Base-by-base conservation (phyloP, 2,329 filamentous ascomycete species). In the Paecilomyces fulvus region DNA sequence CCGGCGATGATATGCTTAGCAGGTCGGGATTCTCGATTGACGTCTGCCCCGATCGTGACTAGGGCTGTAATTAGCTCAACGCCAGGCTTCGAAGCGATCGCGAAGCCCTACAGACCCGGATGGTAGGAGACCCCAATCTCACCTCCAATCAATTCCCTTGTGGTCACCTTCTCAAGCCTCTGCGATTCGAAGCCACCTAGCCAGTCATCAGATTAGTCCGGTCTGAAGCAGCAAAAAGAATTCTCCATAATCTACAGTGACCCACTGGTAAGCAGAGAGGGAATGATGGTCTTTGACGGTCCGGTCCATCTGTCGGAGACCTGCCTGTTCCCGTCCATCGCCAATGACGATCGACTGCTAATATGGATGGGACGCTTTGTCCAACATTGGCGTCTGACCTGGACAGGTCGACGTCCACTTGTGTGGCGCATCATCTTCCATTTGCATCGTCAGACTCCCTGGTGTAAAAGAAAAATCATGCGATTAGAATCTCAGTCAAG, bases 321-420 rank as follows among this genome's bases (percentile, higher is more conserved):
- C 37, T 43, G 20, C 17, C 51, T 31, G 14, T 43, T 23, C 48
- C 48, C 33, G 28, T 25, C 31, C 51, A 33, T 33, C 28, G 11
- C 33, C 31, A 43, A 33, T 37, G 51, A 43, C 31, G 30, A 37
- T 30, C 28, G 30, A 30, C 31, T 53, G 23, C 17, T 54, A 54
- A 37, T 28, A 49, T 46, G 30, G 51, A 54, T 52, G 51, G 37
- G 46, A 30, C 28, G 23, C 21, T 49, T 33, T 54, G 55, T 57
- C 55, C 52, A 57, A 57, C 55, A 50, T 54, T 57, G 55, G 43
- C 28, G 52, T 52, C 55, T 31, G 54, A 57, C 52, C 30, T 46
- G 28, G 25, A 20, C 3, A 49, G 20, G 48, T 48, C 52, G 52
- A 54, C 30, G 30, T 30, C 52, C 52, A 43, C 37, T 37, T 31